Evolutionary conservation across 2,329 filamentous ascomycete species (phyloP).

Genomic region (Clonostachys byssicola): DNA sequence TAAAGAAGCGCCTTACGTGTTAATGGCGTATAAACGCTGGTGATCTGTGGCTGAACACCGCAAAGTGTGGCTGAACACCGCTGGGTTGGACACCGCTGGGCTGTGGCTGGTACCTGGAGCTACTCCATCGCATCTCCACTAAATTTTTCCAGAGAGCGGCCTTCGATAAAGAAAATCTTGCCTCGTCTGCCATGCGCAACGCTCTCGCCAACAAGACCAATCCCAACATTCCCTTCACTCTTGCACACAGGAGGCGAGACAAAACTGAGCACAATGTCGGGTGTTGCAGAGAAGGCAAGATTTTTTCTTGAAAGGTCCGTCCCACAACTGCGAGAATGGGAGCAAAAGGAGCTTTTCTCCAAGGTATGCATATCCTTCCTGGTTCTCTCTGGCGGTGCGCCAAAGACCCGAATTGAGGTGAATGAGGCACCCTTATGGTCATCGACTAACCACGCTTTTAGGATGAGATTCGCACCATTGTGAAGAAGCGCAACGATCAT

Average conservation of each 20-base stretch:
- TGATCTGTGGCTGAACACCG: neutral
- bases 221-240: neutral
- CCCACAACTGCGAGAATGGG: conserved; percentile 87
- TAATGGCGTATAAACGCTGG: neutral
- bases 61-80: no score
- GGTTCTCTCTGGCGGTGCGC: neutral
- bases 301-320: conserved; percentile 92
- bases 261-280: conserved; percentile 55
- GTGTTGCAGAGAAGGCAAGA: conserved; percentile 86
- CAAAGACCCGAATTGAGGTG: no score
- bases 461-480: conserved; percentile 87
- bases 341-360: conserved; percentile 86
- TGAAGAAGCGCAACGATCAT: conserved; percentile 86
- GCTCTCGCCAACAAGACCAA: no score
- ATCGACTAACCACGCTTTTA: conserved; percentile 23
- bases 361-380: conserved; percentile 45
- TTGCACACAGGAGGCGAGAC: no score
- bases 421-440: no score
- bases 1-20: neutral
- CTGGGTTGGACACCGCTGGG: no score
- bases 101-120: no score
- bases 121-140: conserved; percentile 4
- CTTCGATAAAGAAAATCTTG: conserved; percentile 1
- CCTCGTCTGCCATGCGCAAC: neutral
- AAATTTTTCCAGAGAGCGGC: conserved; percentile 6